A percentile compares a stretch with the other conserved stretches of the same genome.
phyloP scores from a whole-genome alignment of 495 filamentous ascomycete species.

The Staphylotrichum tortipilum region DNA sequence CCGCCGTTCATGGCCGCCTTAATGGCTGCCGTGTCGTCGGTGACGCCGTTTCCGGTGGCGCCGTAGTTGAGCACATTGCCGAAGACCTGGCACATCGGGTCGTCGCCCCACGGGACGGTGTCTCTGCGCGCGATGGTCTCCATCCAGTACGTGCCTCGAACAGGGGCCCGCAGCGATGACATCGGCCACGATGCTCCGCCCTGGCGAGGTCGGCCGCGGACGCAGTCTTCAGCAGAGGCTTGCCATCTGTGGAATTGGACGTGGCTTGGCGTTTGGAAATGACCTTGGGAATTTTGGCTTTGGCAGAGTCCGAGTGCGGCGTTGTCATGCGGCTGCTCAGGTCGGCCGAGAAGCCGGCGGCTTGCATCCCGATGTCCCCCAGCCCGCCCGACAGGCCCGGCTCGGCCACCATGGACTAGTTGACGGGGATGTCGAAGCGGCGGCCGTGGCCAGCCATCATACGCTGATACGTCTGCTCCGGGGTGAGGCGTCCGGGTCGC shows the following conservation, averaged over 20 bases:
- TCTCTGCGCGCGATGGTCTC: no score
- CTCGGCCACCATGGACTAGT: neutral
- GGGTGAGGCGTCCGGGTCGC: neutral
- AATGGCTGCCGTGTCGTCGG: no score
- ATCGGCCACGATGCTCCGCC: no score
- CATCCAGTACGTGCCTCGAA: no score
- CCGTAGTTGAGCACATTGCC: no score
- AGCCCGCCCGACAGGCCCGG: neutral
- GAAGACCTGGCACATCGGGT: no score
- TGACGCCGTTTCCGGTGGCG: no score
- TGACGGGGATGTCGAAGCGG: neutral
- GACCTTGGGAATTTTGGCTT: neutral
- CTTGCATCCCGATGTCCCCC: neutral
- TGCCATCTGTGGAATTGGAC: neutral
- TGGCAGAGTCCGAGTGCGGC: neutral
- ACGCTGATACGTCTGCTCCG: neutral
- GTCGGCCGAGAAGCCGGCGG: neutral
- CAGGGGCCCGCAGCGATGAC: no score
- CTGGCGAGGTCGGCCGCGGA: neutral
- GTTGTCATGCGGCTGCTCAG: neutral
- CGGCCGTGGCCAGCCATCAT: neutral
- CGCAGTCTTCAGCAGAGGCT: slow-evolving; percentile 16
- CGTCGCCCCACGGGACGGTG: no score
- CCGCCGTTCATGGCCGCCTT: neutral
- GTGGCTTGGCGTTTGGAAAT: neutral